Base-by-base conservation (phyloP, 164 flowering plant genomes). In the Macadamia tetraphylla region DNA sequence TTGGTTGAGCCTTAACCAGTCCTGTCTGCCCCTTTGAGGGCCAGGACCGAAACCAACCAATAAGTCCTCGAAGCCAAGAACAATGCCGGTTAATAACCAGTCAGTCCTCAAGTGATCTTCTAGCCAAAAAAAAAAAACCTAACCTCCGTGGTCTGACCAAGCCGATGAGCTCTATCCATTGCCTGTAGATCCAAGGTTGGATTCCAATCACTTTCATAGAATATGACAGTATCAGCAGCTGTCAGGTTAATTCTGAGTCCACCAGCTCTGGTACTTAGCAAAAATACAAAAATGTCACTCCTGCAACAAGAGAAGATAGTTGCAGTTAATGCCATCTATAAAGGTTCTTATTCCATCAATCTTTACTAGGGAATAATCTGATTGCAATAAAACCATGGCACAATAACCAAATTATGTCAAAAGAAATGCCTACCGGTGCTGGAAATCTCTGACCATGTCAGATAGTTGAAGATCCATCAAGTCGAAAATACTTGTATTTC, bases 161-260 rank as follows among this genome's bases (percentile, higher is more conserved):
- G 76, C 6, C 99, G 87, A 70, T 95, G 99, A 64, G 99, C 99
- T 83, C 99, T 87, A 67, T 95, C 99, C 99, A 95, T 95, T 55
- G 99, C 99, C 72, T 95, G 99, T 71, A 91, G 73, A 86, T 95
- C 99, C 78, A 95, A 74, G 17, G 99, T 95, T 23, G 99, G 99
- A 80, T 95, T 95, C 98, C 99, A 95, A 75, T 95, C 98, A 77
- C 98, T 95, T 81, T 95, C 99, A 80, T 95, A 95, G 67, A 95
- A 95, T 65, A 95, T 92, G 74, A 92, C 98, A 55, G 99, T 95
- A 78, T 95, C 99, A 72, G 99, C 99, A 66, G 99, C 98, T 64
- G 99, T 95, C 86, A 95, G 83, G 76, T 95, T 95, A 62, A 95
- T 95, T 58, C 99, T 98, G 69, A 95, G 83, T 40, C 98, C 99